phyloP scores from a whole-genome alignment of 768 basidiomycete genomes.

The Agaricus blazei region DNA sequence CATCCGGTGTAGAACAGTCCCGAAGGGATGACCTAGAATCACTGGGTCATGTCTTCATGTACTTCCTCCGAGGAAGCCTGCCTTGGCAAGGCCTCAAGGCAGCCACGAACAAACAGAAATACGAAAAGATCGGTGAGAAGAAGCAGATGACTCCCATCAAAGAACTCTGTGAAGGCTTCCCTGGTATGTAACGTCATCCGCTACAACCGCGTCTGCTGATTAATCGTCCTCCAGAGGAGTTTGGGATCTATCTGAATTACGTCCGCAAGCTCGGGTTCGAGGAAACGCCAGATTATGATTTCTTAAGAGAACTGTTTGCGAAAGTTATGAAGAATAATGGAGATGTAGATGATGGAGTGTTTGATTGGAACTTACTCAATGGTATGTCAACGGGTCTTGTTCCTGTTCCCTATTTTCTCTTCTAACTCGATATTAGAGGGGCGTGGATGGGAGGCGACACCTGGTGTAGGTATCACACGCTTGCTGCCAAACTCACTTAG shows the following conservation, averaged over 20 bases:
- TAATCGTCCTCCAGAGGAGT: conserved; percentile 69
- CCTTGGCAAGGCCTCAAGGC: conserved; percentile 99
- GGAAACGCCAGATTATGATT: conserved; percentile 98
- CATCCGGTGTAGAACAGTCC: conserved; percentile 61
- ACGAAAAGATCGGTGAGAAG: conserved; percentile 99
- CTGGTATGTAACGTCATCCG: conserved; percentile 50
- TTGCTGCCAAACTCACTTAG: conserved; percentile 41
- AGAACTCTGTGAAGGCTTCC: conserved; percentile 93
- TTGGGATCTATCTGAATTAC: conserved; percentile 97
- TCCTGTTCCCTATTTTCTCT: conserved; percentile 1
- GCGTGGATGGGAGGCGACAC: conserved; percentile 87
- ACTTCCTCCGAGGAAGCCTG: conserved; percentile 93
- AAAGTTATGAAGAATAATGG: conserved; percentile 91
- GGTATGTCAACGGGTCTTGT: conserved; percentile 33
- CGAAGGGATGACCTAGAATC: conserved; percentile 97
- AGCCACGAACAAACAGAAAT: conserved; percentile 99
- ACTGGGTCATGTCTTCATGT: conserved; percentile 99
- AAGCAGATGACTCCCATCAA: conserved; percentile 98
- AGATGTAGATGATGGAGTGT: conserved; percentile 89
- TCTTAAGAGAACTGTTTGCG: conserved; percentile 89
- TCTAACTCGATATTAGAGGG: conserved; percentile 47
- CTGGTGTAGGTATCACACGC: conserved; percentile 8
- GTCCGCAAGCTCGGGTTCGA: conserved; percentile 99
- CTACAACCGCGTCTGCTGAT: conserved; percentile 5
- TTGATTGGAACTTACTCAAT: conserved; percentile 95